Base-by-base conservation (phyloP, 2,329 filamentous ascomycete species). In the Ophiocordyceps australis region DNA sequence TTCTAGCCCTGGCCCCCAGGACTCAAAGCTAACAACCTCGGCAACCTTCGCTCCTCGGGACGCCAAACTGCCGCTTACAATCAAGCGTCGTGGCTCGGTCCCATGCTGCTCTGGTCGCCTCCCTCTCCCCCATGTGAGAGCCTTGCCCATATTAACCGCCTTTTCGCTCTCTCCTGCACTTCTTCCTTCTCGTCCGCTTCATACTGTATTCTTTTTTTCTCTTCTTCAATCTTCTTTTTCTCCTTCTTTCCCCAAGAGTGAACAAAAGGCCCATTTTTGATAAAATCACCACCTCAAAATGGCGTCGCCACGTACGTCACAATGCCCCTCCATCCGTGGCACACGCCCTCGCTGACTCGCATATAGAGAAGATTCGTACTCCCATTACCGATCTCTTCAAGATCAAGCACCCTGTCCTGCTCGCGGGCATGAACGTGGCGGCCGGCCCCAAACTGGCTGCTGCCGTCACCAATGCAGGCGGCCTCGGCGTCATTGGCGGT, bases 401-500 rank as follows among this genome's bases (percentile, higher is more conserved):
- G 65, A 95, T 98, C 69, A 81, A 92, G 53, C 89, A 98, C 59
- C 89, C 89, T 31, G 64, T 98, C 48, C 62, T 98, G 45, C 74
- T 98, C 34, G 89, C 89, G 41, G 89, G 89, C 52, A 98, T 98
- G 89, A 95, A 98, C 65, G 89, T 95, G 35, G 89, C 89, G 30
- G 89, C 89, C 32, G 89, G 89, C 26, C 89, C 89, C 29, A 91
- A 83, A 65, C 74, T 98, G 45, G 89, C 89, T 27, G 89, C 89
- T 18, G 89, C 89, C 22, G 89, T 98, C 41, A 91, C 86, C 40
- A 94, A 98, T 55, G 89, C 89, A 27, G 89, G 89, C 39, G 89
- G 89, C 45, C 65, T 98, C 33, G 89, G 89, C 57, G 89, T 98
- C 43, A 86, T 98, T 42, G 89, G 89, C 39, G 89, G 89, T 50